Conservation (phyloP, 768 basidiomycete species). For the Suillus tomentosus region DNA sequence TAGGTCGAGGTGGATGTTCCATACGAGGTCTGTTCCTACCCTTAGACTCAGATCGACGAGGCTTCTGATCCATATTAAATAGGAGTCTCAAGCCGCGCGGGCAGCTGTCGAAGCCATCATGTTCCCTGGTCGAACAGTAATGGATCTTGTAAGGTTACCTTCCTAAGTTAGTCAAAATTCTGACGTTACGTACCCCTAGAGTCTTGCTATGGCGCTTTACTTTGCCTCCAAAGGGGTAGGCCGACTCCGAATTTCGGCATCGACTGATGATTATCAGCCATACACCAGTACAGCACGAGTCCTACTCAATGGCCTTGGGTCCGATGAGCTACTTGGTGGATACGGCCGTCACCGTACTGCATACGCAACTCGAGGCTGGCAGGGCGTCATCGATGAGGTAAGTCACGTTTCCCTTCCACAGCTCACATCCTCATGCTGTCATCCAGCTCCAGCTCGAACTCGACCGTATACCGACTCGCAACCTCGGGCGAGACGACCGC, state of each 20-base stretch:
- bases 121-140: conserved; percentile 79
- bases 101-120: conserved; percentile 66
- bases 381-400: conserved; percentile 81
- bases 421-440: neutral
- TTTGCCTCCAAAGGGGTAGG: conserved; percentile 89
- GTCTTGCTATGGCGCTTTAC: conserved; percentile 87
- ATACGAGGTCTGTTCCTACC: conserved; percentile 54
- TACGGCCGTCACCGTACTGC: conserved; percentile 87
- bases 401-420: conserved; percentile 9
- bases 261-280: conserved; percentile 33
- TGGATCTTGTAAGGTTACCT: conserved; percentile 74
- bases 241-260: conserved; percentile 42
- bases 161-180: conserved; percentile 3
- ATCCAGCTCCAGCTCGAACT: conserved; percentile 85
- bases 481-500: conserved; percentile 93
- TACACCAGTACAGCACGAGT: conserved; percentile 82
- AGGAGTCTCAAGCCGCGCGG: conserved; percentile 70
- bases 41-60: neutral
- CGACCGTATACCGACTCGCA: conserved; percentile 83
- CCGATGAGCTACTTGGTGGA: conserved; percentile 94
- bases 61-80: conserved; percentile 17
- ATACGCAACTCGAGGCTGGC: conserved; percentile 69
- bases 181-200: conserved; percentile 46
- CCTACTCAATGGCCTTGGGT: conserved; percentile 87
- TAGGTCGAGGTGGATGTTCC: conserved; percentile 87